Evolutionary conservation across 495 filamentous ascomycete genomes (phyloP).

Genomic region (Hypoxylon fuscum): DNA sequence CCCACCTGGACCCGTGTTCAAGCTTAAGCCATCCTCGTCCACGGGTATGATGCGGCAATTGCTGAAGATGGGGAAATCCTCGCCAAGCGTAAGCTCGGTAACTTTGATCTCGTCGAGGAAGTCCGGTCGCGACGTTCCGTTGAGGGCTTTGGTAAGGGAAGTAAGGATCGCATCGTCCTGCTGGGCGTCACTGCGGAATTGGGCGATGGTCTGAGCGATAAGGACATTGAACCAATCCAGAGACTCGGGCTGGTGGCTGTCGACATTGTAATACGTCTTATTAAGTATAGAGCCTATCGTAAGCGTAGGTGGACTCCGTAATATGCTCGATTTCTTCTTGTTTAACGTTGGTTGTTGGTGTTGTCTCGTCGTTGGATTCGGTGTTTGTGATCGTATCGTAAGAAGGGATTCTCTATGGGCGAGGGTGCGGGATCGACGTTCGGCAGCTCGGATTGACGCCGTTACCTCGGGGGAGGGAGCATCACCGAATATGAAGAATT

Average conservation of each 20-base stretch:
- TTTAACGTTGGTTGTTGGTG: conserved; percentile 60
- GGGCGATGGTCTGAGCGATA: conserved; percentile 95
- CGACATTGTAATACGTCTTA: conserved; percentile 98
- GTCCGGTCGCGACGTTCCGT: conserved; percentile 83
- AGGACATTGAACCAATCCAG: conserved; percentile 99
- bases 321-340: conserved; percentile 78
- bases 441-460: conserved; percentile 71
- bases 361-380: conserved; percentile 48
- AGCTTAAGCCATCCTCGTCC: conserved; percentile 70
- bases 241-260: conserved; percentile 97
- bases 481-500: conserved; percentile 99
- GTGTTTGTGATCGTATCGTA: conserved; percentile 54
- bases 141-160: conserved; percentile 88
- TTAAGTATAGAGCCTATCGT: conserved; percentile 90
- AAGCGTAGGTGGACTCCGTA: conserved; percentile 67
- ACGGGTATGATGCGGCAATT: conserved; percentile 93
- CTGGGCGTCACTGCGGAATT: conserved; percentile 88
- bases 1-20: conserved; percentile 49
- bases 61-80: conserved; percentile 98
- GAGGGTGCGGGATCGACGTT: conserved; percentile 69
- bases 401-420: conserved; percentile 75
- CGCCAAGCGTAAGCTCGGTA: conserved; percentile 90
- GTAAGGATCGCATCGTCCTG: conserved; percentile 92
- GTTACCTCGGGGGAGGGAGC: conserved; percentile 81
- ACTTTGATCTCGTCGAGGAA: conserved; percentile 93